These are phyloP conservation scores for rapeseed (Brassica napus) DNA, from an alignment of 345 rosid species.

Conservation along the genomic window DNA sequence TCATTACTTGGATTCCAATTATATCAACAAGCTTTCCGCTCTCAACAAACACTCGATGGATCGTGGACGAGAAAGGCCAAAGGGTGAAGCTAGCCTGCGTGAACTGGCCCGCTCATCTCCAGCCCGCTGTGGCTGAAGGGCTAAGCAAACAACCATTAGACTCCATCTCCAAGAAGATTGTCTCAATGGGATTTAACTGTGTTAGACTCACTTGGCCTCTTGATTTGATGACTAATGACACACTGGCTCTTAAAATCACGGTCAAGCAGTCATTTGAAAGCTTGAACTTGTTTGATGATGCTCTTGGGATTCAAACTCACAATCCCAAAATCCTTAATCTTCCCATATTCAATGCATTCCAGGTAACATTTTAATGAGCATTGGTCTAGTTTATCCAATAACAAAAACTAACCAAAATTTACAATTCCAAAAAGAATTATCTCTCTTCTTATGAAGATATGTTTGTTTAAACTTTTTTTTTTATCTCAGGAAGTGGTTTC, in stretches of 20 bases:
- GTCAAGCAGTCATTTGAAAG: conserved; percentile 60
- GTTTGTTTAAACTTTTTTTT: too few relatives aligned
- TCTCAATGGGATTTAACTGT: conserved; percentile 60
- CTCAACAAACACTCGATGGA: conserved; percentile 58
- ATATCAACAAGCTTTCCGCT: conserved; percentile 41
- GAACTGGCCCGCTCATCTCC: conserved; percentile 73
- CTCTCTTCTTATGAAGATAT: too few relatives aligned
- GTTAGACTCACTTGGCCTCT: conserved; percentile 74
- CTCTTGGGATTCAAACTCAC: conserved; percentile 60
- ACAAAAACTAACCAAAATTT: neutral
- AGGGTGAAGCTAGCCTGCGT: conserved; percentile 71
- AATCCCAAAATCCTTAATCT: conserved; percentile 72
- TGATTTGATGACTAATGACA: conserved; percentile 54
- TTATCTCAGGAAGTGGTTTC: conserved; percentile 84
- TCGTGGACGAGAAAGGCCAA: conserved; percentile 49
- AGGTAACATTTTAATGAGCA: conserved; percentile 45
- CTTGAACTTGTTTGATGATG: conserved; percentile 57
- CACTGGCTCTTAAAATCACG: conserved; percentile 49
- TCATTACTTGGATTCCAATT: neutral
- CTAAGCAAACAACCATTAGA: conserved; percentile 65
- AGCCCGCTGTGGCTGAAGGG: conserved; percentile 67
- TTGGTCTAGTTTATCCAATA: neutral
- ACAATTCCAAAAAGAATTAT: too few relatives aligned
- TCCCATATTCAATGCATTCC: conserved; percentile 62
- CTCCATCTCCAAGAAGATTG: conserved; percentile 40